Evolutionary conservation across 768 basidiomycete genomes (phyloP).

Genomic region (Termitomyces sp.): DNA sequence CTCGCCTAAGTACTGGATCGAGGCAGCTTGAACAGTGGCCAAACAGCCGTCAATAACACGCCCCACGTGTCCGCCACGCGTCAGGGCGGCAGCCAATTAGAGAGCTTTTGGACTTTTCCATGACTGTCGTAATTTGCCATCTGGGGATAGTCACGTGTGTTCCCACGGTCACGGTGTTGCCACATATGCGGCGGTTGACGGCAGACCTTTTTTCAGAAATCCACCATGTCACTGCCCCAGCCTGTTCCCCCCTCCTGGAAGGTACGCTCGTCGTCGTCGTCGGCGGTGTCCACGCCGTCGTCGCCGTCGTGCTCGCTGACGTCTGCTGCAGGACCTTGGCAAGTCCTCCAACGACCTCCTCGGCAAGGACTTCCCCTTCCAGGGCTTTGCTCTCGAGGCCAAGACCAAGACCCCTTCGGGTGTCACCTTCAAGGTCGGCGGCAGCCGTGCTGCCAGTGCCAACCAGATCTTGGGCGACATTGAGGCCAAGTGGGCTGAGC

Average conservation of each 20-base stretch:
- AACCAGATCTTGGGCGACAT: slow-evolving; percentile 82
- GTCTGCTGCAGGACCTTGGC: slow-evolving; percentile 72
- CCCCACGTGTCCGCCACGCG: slow-evolving; percentile 14
- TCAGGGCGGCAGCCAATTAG: background rate
- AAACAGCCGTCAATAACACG: slow-evolving; percentile 32
- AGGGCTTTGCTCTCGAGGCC: slow-evolving; percentile 68
- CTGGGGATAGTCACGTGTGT: background rate
- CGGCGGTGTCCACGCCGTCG: background rate
- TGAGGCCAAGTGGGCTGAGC: slow-evolving; percentile 92
- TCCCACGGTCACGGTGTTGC: slow-evolving; percentile 21
- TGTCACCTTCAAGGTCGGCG: slow-evolving; percentile 92
- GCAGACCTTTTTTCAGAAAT: slow-evolving; percentile 14
- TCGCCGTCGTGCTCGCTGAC: slow-evolving; percentile 4
- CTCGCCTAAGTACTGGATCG: slow-evolving; percentile 3
- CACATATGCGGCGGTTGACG: slow-evolving; percentile 15
- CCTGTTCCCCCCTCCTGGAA: slow-evolving; percentile 98
- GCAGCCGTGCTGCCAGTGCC: slow-evolving; percentile 69
- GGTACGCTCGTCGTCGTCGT: slow-evolving; percentile 36
- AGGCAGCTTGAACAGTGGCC: slow-evolving; percentile 31
- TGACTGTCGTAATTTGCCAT: background rate
- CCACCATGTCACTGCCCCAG: slow-evolving; percentile 83
- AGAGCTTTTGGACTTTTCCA: background rate
- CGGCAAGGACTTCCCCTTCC: slow-evolving; percentile 87
- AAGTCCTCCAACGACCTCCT: slow-evolving; percentile 97
- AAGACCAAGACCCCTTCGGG: slow-evolving; percentile 87